Evolutionary conservation across 192 early-diverging fungal species (phyloP).

Genomic region (Haplosporangium gracile): DNA sequence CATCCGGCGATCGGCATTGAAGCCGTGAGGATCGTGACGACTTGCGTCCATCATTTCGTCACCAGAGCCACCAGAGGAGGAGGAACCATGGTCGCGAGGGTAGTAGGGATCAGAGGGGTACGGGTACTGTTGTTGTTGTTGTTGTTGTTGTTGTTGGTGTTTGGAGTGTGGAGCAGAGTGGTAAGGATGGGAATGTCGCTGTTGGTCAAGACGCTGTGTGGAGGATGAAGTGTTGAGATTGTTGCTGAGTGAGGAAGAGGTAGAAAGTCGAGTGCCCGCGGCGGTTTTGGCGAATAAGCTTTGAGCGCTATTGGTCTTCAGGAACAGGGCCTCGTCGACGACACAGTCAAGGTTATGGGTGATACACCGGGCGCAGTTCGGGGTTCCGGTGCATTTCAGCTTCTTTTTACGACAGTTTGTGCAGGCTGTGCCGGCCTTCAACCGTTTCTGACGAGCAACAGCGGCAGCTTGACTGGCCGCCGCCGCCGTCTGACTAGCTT

Average conservation of each 20-base stretch:
- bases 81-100: neutral
- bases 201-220: neutral
- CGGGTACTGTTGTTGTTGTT: neutral
- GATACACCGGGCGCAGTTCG: constrained; percentile 28
- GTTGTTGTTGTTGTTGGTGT: neutral
- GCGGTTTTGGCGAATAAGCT: constrained; percentile 12
- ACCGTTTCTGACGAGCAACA: constrained; percentile 20
- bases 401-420: constrained; percentile 41
- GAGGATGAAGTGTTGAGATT: neutral
- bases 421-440: constrained; percentile 46
- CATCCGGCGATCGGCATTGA: constrained; percentile 11
- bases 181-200: neutral
- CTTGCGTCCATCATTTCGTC: constrained; percentile 2
- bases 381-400: constrained; percentile 34
- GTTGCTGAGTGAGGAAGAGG: neutral
- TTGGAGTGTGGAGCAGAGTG: neutral
- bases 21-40: neutral
- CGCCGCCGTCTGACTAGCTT: neutral
- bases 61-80: constrained; percentile 20
- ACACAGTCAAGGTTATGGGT: constrained; percentile 33
- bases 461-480: neutral
- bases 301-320: constrained; percentile 26
- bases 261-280: neutral
- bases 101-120: neutral
- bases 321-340: constrained; percentile 34